A percentile compares a stretch with the other conserved stretches of the same genome.
These are phyloP conservation scores for Fusarium albosuccineum DNA, from an alignment of 2,329 filamentous ascomycete species.

Conservation along the genomic window DNA sequence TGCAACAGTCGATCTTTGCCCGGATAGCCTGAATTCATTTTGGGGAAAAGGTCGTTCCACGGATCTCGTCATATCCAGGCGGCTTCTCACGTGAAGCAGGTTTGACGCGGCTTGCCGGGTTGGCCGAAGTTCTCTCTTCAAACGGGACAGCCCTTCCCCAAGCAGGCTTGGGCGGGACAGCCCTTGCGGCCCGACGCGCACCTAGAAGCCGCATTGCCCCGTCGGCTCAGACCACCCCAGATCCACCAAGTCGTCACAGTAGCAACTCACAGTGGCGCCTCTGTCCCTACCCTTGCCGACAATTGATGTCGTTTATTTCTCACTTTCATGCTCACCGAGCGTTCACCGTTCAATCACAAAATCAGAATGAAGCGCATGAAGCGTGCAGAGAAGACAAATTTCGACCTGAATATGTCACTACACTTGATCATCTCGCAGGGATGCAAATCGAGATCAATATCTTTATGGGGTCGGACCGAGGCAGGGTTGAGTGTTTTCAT, in stretches of 20 bases:
- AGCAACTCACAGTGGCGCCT: conserved; percentile 16
- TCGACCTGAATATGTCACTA: background rate
- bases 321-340: background rate
- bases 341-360: background rate
- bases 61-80: conserved; percentile 22
- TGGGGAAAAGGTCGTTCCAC: conserved; percentile 4
- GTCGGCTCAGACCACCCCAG: conserved; percentile 38
- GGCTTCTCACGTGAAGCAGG: conserved; percentile 43
- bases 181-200: conserved; percentile 49
- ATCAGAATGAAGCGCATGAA: background rate
- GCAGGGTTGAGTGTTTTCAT: too few relatives aligned
- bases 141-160: conserved; percentile 37
- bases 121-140: conserved; percentile 39
- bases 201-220: conserved; percentile 42
- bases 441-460: background rate
- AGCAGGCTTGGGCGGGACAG: conserved; percentile 42
- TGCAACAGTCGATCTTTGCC: conserved; percentile 9
- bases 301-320: conserved; percentile 2
- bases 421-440: background rate
- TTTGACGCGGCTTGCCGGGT: conserved; percentile 45
- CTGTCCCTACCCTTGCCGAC: conserved; percentile 18
- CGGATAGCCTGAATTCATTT: background rate
- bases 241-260: conserved; percentile 24
- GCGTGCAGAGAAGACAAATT: background rate
- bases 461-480: too few relatives aligned